These are phyloP conservation scores for Tilletia horrida DNA, from an alignment of 1,284 basidiomycete species.

Conservation along the genomic window DNA sequence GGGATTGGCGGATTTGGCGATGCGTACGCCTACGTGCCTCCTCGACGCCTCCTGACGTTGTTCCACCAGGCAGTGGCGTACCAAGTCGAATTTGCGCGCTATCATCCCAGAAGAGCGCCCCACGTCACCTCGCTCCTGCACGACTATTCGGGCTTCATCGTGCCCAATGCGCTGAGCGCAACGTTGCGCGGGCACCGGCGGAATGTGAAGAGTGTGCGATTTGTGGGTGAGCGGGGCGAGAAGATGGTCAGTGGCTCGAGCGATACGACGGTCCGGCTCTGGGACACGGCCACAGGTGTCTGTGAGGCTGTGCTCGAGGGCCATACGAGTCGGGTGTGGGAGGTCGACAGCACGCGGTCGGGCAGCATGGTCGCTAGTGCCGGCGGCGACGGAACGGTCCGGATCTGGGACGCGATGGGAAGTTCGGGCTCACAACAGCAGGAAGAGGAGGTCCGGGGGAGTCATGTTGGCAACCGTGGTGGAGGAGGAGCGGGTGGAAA, in stretches of 20 bases:
- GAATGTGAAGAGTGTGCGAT: conserved; percentile 58
- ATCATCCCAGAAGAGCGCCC: conserved; percentile 52
- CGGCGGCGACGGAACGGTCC: conserved; percentile 58
- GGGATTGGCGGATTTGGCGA: background rate
- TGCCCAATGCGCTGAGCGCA: conserved; percentile 39
- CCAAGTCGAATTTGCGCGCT: conserved; percentile 56
- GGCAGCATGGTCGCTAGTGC: conserved; percentile 54
- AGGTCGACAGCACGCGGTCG: conserved; percentile 51
- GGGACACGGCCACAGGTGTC: conserved; percentile 43
- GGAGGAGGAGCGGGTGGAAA: too few relatives aligned
- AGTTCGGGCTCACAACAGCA: conserved; percentile 19
- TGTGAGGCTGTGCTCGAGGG: conserved; percentile 53
- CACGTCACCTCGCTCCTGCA: conserved; percentile 48
- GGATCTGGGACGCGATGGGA: conserved; percentile 55
- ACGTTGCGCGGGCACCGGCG: conserved; percentile 56
- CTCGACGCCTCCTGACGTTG: conserved; percentile 56
- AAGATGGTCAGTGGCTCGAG: conserved; percentile 57
- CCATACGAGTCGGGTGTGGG: conserved; percentile 58
- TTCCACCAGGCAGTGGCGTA: conserved; percentile 59
- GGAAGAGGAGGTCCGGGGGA: too few relatives aligned
- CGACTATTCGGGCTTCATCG: conserved; percentile 45
- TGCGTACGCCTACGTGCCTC: conserved; percentile 53
- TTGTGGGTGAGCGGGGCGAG: conserved; percentile 55
- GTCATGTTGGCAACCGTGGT: too few relatives aligned
- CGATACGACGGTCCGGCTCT: conserved; percentile 50